Evolutionary conservation across 2,329 filamentous ascomycete genomes (phyloP).

Genomic region (Hymenoscyphus fraxineus): DNA sequence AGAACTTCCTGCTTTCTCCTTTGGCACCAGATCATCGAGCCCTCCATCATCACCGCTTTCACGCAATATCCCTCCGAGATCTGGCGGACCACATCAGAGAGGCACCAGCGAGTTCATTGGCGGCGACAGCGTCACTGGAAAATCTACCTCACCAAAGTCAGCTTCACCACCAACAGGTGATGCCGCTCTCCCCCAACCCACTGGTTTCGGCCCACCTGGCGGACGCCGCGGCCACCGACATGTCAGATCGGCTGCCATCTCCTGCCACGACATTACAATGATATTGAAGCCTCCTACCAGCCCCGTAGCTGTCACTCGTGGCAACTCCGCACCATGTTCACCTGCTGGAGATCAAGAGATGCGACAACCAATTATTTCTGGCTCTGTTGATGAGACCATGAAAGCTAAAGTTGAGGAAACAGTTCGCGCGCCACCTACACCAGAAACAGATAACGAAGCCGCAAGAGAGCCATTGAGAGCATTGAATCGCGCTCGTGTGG

Average conservation of each 20-base stretch:
- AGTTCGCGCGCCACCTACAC: slow-evolving; percentile 9
- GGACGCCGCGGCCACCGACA: slow-evolving; percentile 71
- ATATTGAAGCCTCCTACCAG: slow-evolving; percentile 50
- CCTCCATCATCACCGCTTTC: slow-evolving; percentile 45
- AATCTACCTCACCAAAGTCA: slow-evolving; percentile 50
- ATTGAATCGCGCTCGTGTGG: slow-evolving; percentile 61
- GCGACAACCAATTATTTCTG: slow-evolving; percentile 21
- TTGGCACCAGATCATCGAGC: slow-evolving; percentile 28
- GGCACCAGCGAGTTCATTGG: slow-evolving; percentile 85
- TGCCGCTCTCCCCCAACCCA: slow-evolving; percentile 52
- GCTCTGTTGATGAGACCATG: slow-evolving; percentile 25
- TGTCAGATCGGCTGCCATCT: slow-evolving; percentile 71
- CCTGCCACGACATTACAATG: slow-evolving; percentile 72
- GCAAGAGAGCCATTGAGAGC: slow-evolving; percentile 19
- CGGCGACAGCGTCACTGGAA: slow-evolving; percentile 50
- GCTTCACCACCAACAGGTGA: slow-evolving; percentile 67
- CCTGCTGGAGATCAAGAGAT: slow-evolving; percentile 35
- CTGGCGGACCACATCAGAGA: slow-evolving; percentile 61
- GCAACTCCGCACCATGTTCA: slow-evolving; percentile 39
- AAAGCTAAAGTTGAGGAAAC: slow-evolving; percentile 12
- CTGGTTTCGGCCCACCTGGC: slow-evolving; percentile 45
- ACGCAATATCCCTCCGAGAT: slow-evolving; percentile 45
- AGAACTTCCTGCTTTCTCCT: slow-evolving; percentile 34
- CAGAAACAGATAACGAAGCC: slow-evolving; percentile 10
- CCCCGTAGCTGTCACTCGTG: slow-evolving; percentile 22